Conservation (phyloP, 345 rosid genomes). For the Eucalyptus erythrocorys region DNA sequence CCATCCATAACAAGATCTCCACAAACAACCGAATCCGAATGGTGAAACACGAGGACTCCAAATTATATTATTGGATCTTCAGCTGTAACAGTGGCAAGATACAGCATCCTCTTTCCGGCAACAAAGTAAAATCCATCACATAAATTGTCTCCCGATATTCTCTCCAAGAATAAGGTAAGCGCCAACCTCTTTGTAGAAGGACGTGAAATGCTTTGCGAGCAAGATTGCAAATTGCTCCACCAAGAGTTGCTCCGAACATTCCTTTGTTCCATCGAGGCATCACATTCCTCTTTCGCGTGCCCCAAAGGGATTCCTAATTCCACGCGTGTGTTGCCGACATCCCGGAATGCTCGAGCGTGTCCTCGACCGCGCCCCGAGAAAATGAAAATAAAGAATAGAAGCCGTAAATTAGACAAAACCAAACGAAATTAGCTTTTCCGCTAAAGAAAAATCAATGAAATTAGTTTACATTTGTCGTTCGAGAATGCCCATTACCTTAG, state of each 20-base stretch:
- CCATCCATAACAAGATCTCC: neutral
- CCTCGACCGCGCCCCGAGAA: too few relatives aligned
- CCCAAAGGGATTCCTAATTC: too few relatives aligned
- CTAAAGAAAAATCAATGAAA: too few relatives aligned
- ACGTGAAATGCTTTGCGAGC: conserved; percentile 65
- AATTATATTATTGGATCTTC: neutral
- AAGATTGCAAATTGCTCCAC: conserved; percentile 75
- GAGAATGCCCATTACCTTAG: too few relatives aligned
- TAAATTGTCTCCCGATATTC: neutral
- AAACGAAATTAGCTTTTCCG: too few relatives aligned
- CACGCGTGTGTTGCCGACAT: too few relatives aligned
- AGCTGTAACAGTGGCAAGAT: neutral
- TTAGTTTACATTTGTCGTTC: too few relatives aligned
- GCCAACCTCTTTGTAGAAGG: conserved; percentile 63
- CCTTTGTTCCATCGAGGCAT: conserved; percentile 54
- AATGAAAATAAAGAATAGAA: too few relatives aligned
- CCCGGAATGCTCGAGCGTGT: too few relatives aligned
- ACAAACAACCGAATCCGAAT: neutral
- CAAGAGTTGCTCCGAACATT: conserved; percentile 51
- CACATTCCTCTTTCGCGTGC: too few relatives aligned
- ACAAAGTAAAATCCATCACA: neutral
- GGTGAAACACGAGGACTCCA: neutral
- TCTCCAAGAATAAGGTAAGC: neutral
- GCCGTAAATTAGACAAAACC: too few relatives aligned
- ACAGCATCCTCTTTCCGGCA: neutral